Base-by-base conservation (phyloP, 495 filamentous ascomycete species). In the Podospora pseudoanserina region DNA sequence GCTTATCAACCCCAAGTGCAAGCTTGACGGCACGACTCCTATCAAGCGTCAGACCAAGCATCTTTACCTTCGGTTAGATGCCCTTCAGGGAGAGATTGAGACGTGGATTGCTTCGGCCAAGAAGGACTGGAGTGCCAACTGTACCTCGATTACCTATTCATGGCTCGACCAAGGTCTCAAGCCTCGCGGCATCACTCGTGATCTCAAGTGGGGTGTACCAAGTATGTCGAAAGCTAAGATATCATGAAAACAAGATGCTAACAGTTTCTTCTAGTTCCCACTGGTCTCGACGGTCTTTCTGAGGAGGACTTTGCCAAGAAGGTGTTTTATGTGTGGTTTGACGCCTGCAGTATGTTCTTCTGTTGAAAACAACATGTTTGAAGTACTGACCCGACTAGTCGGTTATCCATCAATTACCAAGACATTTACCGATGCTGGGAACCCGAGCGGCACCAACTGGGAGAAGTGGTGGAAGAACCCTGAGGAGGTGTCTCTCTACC, bases 271-370 rank as follows among this genome's bases (percentile, higher is more conserved):
- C 26, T 49, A 78, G 76, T 78, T 27, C 76, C 76, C 27, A 74
- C 70, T 9, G 65, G 69, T 27, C 68, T 75, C 7, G 71, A 75
- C 7, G 75, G 74, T 6, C 66, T 73, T 6, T 63, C 58, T 18
- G 71, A 73, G 2, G 66, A 72, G 66, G 71, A 73, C 11, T 94
- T 89, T 60, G 89, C 89, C 66, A 84, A 90, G 66, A 96, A 96
- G 83, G 93, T 96, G 67, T 85, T 98, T 68, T 99, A 99, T 72
- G 93, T 97, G 54, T 99, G 95, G 95, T 99, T 99, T 72, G 95
- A 99, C 78, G 95, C 95, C 53, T 97, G 93, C 78, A 96, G 69
- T 70, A 70, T 27, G 69, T 66, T 30, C 6, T 16, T n/a, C 59
- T 7, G 20, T 19, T 58, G n/a, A 27, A 27, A 3, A 58, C 26